Evolutionary conservation across 805 yeast genomes (phyloP).

Genomic region (Wickerhamiella brachini): DNA sequence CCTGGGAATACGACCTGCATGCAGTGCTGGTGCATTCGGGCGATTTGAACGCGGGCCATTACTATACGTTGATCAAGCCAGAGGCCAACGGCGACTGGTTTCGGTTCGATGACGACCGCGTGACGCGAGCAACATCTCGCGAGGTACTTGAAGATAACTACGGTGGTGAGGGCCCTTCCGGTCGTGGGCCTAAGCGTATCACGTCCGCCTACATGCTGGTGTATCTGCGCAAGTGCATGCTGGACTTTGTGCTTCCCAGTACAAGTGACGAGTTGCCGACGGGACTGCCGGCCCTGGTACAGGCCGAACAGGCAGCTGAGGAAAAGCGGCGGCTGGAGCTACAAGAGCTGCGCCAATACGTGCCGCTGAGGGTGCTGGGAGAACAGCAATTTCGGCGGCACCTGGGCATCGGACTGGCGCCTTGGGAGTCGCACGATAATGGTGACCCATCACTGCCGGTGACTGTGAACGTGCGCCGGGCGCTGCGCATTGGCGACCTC

Average conservation of each 20-base stretch:
- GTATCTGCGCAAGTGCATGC: constrained; percentile 55
- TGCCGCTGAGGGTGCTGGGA: constrained; percentile 8
- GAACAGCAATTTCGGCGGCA: constrained; percentile 6
- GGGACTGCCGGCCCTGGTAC: constrained; percentile 53
- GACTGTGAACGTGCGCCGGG: not conserved
- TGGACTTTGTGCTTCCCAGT: constrained; percentile 44
- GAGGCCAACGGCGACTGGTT: constrained; percentile 59
- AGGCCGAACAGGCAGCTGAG: constrained; percentile 45
- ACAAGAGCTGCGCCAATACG: constrained; percentile 44
- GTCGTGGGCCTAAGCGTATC: constrained; percentile 47
- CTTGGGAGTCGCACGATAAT: not conserved
- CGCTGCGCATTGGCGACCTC: not conserved
- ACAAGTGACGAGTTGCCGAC: constrained; percentile 45
- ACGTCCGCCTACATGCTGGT: constrained; percentile 97
- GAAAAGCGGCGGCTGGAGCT: constrained; percentile 41
- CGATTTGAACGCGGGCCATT: constrained; percentile 90
- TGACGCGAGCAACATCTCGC: constrained; percentile 66
- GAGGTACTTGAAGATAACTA: constrained; percentile 88
- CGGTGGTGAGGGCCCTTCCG: constrained; percentile 47
- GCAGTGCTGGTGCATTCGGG: constrained; percentile 96
- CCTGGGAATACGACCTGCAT: constrained; percentile 72
- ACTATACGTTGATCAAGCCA: constrained; percentile 88
- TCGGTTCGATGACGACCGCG: constrained; percentile 91
- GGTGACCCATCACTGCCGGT: not conserved
- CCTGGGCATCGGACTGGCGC: constrained; percentile 7